Conservation (phyloP, 176 grass and related monocot genomes). For the Phoenix roebelenii region DNA sequence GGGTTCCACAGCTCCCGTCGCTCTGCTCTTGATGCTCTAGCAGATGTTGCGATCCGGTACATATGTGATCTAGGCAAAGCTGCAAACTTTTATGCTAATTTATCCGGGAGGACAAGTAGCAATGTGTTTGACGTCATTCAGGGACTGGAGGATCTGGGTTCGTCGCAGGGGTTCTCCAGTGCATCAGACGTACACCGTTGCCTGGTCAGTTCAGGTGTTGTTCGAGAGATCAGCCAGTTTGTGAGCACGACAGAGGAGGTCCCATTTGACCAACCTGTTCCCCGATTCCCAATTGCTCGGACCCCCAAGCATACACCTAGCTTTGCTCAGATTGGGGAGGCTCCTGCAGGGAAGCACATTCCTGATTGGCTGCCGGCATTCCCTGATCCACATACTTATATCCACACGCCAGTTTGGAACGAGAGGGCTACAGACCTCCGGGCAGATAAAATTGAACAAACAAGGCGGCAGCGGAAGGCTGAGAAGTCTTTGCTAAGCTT, state of each 20-base stretch:
- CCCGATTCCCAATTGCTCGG: conserved; percentile 44
- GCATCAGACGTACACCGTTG: conserved; percentile 44
- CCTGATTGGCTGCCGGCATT: conserved; percentile 68
- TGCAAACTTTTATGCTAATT: conserved; percentile 54
- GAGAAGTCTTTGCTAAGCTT: conserved; percentile 74
- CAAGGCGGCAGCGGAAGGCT: conserved; percentile 54
- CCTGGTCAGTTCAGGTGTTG: conserved; percentile 50
- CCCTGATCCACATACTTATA: conserved; percentile 53
- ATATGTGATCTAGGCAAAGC: conserved; percentile 49
- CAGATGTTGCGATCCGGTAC: conserved; percentile 62
- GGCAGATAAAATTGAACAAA: conserved; percentile 47
- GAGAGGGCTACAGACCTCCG: conserved; percentile 29
- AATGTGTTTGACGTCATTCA: conserved; percentile 78
- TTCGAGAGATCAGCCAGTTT: conserved; percentile 46
- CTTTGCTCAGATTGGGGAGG: conserved; percentile 23
- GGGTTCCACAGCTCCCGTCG: conserved; percentile 58
- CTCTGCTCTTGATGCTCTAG: conserved; percentile 51
- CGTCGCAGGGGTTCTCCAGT: conserved; percentile 44
- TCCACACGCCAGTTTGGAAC: conserved; percentile 37
- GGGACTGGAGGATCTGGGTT: conserved; percentile 56
- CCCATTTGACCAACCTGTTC: conserved; percentile 41
- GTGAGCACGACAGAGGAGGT: conserved; percentile 42
- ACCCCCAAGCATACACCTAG: conserved; percentile 1
- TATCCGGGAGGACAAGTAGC: conserved; percentile 48
- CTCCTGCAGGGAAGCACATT: conserved; percentile 41